phyloP scores from a whole-genome alignment of 495 filamentous ascomycete genomes.

The Parathielavia appendiculata region DNA sequence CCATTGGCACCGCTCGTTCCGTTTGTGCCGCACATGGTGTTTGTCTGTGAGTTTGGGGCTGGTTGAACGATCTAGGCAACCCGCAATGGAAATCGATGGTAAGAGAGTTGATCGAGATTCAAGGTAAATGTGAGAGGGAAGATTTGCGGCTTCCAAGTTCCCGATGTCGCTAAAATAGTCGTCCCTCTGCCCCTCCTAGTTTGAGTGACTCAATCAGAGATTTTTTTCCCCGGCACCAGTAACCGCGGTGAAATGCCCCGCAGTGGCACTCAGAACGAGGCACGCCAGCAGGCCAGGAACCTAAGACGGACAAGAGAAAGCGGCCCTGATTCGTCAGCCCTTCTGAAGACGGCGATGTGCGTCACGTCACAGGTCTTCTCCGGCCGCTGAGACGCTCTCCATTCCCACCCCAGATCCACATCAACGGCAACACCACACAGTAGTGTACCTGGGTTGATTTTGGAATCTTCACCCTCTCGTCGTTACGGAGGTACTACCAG shows the following conservation, averaged over 20 bases:
- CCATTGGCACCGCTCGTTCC: constrained; percentile 24
- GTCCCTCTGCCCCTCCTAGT: constrained; percentile 15
- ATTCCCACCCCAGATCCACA: background rate
- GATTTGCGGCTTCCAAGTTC: constrained; percentile 13
- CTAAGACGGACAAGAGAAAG: constrained; percentile 15
- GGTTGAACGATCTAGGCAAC: background rate
- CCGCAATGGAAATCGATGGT: background rate
- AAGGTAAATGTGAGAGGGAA: constrained; percentile 14
- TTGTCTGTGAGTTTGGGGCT: background rate
- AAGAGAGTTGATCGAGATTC: constrained; percentile 11
- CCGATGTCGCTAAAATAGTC: constrained; percentile 37
- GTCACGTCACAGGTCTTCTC: constrained; percentile 18
- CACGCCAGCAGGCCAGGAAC: constrained; percentile 3
- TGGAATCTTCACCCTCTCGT: too few relatives aligned
- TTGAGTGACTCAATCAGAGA: constrained; percentile 34
- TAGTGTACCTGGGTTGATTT: too few relatives aligned
- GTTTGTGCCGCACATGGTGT: constrained; percentile 33
- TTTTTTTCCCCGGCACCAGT: constrained; percentile 26
- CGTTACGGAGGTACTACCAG: too few relatives aligned
- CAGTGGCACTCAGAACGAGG: constrained; percentile 32
- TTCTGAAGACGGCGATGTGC: constrained; percentile 14
- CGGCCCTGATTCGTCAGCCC: constrained; percentile 22
- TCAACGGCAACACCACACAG: too few relatives aligned
- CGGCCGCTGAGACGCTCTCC: constrained; percentile 13
- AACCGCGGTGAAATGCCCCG: constrained; percentile 25